Conservation (phyloP, 345 rosid species). For the Lumnitzera racemosa region DNA sequence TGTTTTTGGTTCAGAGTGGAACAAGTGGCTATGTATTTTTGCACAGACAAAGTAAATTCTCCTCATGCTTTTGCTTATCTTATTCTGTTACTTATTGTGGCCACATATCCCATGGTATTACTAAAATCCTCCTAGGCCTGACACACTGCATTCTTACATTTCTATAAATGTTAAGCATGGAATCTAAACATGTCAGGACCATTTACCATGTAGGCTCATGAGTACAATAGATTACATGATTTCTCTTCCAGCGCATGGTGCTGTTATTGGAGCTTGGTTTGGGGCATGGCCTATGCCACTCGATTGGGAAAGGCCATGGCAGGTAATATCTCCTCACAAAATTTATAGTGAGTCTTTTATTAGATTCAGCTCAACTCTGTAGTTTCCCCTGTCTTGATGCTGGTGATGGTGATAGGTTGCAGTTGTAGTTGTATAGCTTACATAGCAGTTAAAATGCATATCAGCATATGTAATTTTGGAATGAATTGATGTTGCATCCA, state of each 20-base stretch:
- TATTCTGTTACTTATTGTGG: background rate
- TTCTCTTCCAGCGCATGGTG: constrained; percentile 71
- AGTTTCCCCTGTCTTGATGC: no score
- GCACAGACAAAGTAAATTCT: constrained; percentile 48
- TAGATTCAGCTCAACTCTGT: no score
- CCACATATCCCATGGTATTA: background rate
- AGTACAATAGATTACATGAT: constrained; percentile 56
- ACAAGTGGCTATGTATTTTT: constrained; percentile 62
- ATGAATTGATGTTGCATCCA: no score
- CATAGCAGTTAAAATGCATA: no score
- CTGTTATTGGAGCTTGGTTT: constrained; percentile 83
- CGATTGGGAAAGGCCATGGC: constrained; percentile 99
- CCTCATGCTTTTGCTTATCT: background rate
- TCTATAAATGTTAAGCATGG: no score
- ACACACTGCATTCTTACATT: background rate
- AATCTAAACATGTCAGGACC: no score
- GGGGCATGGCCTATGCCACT: constrained; percentile 99
- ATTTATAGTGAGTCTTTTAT: no score
- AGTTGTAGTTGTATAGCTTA: no score
- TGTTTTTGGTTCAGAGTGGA: constrained; percentile 67
- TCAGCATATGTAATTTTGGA: no score
- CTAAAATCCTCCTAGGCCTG: background rate
- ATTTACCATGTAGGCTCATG: constrained; percentile 34
- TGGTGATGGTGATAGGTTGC: no score
- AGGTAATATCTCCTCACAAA: constrained; percentile 33